phyloP scores from a whole-genome alignment of 2,329 filamentous ascomycete genomes.

The Amylocarpus encephaloides region DNA sequence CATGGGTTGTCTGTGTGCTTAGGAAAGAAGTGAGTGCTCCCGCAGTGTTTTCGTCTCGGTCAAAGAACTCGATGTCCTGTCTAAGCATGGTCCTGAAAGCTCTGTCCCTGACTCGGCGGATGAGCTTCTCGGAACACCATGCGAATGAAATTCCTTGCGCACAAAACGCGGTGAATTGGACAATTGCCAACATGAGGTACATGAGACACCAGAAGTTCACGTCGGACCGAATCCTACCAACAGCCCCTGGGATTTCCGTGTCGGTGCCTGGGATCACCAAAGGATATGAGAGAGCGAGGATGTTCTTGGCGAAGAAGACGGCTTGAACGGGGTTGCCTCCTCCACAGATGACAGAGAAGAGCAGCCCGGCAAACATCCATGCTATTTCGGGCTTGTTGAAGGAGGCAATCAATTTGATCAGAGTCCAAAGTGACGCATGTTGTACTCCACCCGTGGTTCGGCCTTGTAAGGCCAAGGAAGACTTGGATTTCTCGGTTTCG shows the following conservation, averaged over 20 bases:
- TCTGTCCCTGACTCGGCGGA: constrained; percentile 65
- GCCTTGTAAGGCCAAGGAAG: constrained; percentile 62
- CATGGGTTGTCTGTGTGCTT: background rate
- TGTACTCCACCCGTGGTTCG: constrained; percentile 43
- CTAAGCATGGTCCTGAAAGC: constrained; percentile 74
- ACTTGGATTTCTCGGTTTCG: constrained; percentile 52
- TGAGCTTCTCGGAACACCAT: constrained; percentile 87
- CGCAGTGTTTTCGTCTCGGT: constrained; percentile 76
- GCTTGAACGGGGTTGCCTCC: constrained; percentile 71
- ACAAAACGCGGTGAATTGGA: constrained; percentile 89
- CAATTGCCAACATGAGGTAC: constrained; percentile 42
- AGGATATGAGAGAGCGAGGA: constrained; percentile 55
- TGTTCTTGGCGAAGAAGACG: constrained; percentile 85
- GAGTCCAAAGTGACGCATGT: constrained; percentile 64
- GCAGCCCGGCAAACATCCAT: constrained; percentile 65
- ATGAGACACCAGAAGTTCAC: constrained; percentile 9
- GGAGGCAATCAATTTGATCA: constrained; percentile 71
- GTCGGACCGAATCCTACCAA: constrained; percentile 35
- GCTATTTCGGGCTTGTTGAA: constrained; percentile 72
- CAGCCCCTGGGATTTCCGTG: constrained; percentile 32
- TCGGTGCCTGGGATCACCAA: constrained; percentile 40
- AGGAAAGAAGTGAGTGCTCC: constrained; percentile 52
- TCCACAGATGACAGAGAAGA: constrained; percentile 72
- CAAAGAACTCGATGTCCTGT: constrained; percentile 87
- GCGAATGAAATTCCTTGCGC: constrained; percentile 85